Conservation (phyloP, 2,329 filamentous ascomycete species). For the Fusarium verrucosum region DNA sequence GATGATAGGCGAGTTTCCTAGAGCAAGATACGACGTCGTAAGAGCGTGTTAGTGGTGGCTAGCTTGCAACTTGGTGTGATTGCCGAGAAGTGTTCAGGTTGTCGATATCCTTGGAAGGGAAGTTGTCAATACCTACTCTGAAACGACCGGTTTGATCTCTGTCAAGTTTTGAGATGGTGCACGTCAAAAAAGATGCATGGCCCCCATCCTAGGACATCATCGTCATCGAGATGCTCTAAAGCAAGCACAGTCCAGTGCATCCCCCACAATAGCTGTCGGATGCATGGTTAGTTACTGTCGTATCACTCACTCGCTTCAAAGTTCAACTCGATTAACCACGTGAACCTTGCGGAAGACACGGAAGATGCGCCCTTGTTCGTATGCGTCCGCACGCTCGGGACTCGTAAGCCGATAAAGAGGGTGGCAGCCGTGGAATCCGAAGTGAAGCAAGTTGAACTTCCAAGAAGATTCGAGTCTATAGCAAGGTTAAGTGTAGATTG, state of each 20-base stretch:
- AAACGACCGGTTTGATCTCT: slow-evolving; percentile 8
- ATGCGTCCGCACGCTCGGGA: background rate
- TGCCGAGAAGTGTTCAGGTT: background rate
- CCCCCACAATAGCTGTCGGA: slow-evolving; percentile 17
- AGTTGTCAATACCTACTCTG: background rate
- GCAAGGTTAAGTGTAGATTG: slow-evolving; percentile 3
- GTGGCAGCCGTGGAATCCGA: slow-evolving; percentile 1
- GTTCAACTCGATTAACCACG: background rate
- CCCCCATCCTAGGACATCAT: background rate
- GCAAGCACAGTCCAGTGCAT: slow-evolving; percentile 6
- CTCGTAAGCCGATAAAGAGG: background rate
- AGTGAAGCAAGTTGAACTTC: slow-evolving; percentile 7
- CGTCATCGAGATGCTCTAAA: slow-evolving; percentile 4
- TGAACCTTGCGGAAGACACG: slow-evolving; percentile 8
- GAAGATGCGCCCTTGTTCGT: slow-evolving; percentile 15
- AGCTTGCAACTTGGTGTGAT: background rate
- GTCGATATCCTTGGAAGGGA: slow-evolving; percentile 1
- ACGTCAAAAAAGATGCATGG: background rate
- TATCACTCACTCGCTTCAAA: background rate
- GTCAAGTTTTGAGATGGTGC: slow-evolving; percentile 6
- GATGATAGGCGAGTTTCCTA: slow-evolving; percentile 7
- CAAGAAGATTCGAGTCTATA: background rate
- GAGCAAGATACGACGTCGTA: slow-evolving; percentile 16
- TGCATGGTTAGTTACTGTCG: background rate
- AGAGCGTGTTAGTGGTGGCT: slow-evolving; percentile 8